Percentiles rank a stretch among this genome's conserved stretches.
These are phyloP conservation scores for Xylaria sp. DNA, from an alignment of 2,329 filamentous ascomycete species.

Conservation along the genomic window DNA sequence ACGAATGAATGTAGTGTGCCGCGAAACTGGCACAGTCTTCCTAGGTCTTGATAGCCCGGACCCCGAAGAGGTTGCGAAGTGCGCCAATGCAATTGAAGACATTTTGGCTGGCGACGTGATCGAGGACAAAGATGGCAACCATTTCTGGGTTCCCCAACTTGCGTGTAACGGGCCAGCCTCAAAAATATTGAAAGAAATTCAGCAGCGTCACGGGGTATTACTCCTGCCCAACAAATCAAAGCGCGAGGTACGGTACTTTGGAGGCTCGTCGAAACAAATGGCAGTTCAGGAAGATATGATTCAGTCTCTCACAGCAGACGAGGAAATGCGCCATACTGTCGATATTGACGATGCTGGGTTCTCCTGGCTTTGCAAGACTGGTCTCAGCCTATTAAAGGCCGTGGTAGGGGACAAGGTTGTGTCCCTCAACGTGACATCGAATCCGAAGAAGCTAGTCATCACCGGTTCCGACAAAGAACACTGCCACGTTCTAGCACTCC, in stretches of 20 bases:
- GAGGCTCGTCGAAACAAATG: not conserved
- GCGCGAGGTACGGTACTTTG: conserved; percentile 20
- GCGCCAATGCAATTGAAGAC: conserved; percentile 11
- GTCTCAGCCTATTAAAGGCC: not conserved
- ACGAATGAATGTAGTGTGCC: not conserved
- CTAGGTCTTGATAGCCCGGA: conserved; percentile 14
- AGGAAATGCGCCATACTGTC: not conserved
- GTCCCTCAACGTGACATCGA: conserved; percentile 14
- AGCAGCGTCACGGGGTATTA: conserved; percentile 6
- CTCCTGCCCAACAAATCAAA: conserved; percentile 19
- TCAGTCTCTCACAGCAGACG: not conserved
- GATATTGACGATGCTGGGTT: conserved; percentile 12
- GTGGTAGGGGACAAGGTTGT: conserved; percentile 2
- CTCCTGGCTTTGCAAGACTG: conserved; percentile 8
- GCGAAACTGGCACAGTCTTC: not conserved
- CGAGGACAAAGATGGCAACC: not conserved
- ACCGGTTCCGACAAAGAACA: conserved; percentile 18
- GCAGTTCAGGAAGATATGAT: conserved; percentile 14
- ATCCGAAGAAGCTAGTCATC: conserved; percentile 18
- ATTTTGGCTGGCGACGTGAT: conserved; percentile 18
- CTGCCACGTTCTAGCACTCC: conserved; percentile 11
- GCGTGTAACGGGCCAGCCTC: conserved; percentile 10
- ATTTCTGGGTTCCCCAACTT: conserved; percentile 20
- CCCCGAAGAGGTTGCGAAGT: conserved; percentile 12
- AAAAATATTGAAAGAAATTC: conserved; percentile 15